Percentiles rank a stretch among this genome's conserved stretches.
These are phyloP conservation scores for Neurospora cerealis DNA, from an alignment of 495 filamentous ascomycete genomes.

Conservation along the genomic window DNA sequence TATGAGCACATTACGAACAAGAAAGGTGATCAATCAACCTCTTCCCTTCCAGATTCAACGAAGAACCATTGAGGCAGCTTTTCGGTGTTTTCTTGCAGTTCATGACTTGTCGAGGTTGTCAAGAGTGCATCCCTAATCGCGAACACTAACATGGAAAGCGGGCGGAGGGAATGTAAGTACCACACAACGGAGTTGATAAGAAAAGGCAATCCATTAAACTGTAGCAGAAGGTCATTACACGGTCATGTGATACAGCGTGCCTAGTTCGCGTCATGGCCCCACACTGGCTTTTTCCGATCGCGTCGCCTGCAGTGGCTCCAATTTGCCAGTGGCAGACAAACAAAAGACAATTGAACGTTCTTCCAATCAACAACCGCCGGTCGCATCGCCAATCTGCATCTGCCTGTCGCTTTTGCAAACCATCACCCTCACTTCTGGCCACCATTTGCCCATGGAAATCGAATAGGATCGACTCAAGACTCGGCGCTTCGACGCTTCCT, in stretches of 20 bases:
- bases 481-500: neutral
- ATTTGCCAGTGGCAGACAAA: neutral
- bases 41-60: neutral
- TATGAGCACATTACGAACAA: neutral
- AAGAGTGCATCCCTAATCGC: neutral
- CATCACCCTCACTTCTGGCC: neutral
- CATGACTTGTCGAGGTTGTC: neutral
- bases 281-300: constrained; percentile 12
- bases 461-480: neutral
- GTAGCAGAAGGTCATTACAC: neutral
- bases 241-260: constrained; percentile 20
- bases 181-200: neutral
- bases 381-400: neutral
- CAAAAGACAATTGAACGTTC: neutral
- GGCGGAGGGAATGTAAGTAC: neutral
- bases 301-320: constrained; percentile 5
- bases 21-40: neutral
- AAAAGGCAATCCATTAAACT: neutral
- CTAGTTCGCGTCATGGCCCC: constrained; percentile 18
- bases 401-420: neutral
- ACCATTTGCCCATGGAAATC: constrained; percentile 10
- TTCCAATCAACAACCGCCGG: neutral
- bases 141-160: neutral
- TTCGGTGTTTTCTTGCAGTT: neutral
- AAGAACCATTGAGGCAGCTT: neutral